Evolutionary conservation across 1,284 basidiomycete genomes (phyloP), one percentile per base, ranked within the genome.

Genomic region (Microbotryomycetes sp.): DNA sequence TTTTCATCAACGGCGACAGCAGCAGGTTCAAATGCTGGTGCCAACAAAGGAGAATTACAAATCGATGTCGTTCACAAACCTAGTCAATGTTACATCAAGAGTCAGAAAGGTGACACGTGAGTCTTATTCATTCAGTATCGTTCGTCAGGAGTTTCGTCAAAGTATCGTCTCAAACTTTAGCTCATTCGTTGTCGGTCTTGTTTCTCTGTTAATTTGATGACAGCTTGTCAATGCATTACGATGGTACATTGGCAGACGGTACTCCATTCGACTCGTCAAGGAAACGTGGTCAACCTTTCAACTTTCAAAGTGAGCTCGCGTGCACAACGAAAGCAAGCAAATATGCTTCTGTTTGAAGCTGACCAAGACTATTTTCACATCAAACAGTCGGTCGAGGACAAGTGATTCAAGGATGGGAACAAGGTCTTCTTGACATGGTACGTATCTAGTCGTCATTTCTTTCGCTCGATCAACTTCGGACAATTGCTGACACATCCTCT

Each of bases 191-290:
- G 6, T 30, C 50, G 14, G 16, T 53, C 70, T 65, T 68, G 71
- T 73, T 56, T 29, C 29, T n/a, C 9, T 42, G 12, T 6, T 25
- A 9, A 14, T n/a, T n/a, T n/a, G n/a, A n/a, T n/a, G n/a, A n/a
- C n/a, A n/a, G n/a, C n/a, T n/a, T 22, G 26, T 49, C 9, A 23
- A 48, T 56, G 6, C 6, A 23, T 9, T 81, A 81, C 70, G 80
- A 79, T 16, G 81, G 79, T 6, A 78, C 75, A 3, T 73, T 82
- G 5, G 77, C 76, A 52, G 74, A 76, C 25, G 81, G 81, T 23
- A 76, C 74, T 62, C 79, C 81, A 70, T 82, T 82, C 64, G 81
- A 82, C 71, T 79, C 77, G 29, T 80, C 79, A 6, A 70, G 79
- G 32, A 80, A 81, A 73, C 72, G 81, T 5, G 78, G 77, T 45